phyloP scores from a whole-genome alignment of 75 land plant species.

The Selaginella tamariscina region DNA sequence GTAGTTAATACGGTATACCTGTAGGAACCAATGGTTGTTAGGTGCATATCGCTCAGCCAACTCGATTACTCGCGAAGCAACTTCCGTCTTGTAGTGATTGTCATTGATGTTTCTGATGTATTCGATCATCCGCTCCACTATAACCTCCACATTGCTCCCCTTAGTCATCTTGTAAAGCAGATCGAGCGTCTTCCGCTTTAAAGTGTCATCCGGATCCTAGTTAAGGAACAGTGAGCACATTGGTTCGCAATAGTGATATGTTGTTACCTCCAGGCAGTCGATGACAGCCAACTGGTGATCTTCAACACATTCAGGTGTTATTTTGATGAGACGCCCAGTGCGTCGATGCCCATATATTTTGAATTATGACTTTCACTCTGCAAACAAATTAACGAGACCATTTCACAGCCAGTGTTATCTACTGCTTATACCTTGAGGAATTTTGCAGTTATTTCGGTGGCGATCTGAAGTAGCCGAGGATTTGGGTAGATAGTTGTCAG shows the following conservation, averaged over 20 bases:
- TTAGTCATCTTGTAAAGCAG: constrained; percentile 94
- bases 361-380: constrained; percentile 90
- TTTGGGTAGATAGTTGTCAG: constrained; percentile 72
- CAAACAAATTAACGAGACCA: background rate
- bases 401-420: background rate
- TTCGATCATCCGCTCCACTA: constrained; percentile 91
- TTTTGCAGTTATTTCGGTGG: constrained; percentile 71
- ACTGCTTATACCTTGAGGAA: constrained; percentile 63
- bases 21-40: constrained; percentile 96
- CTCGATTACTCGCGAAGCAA: constrained; percentile 88
- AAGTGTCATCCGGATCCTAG: constrained; percentile 97
- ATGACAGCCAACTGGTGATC: constrained; percentile 94
- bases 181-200: constrained; percentile 95
- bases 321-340: constrained; percentile 77
- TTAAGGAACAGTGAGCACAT: background rate
- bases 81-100: constrained; percentile 83
- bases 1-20: constrained; percentile 32
- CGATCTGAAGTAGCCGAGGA: constrained; percentile 57
- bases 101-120: constrained; percentile 91
- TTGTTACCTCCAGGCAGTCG: constrained; percentile 91
- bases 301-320: constrained; percentile 89
- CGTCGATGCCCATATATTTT: constrained; percentile 95
- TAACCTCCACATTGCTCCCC: constrained; percentile 92
- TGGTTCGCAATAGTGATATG: constrained; percentile 15
- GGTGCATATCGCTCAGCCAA: constrained; percentile 98